These are phyloP conservation scores for Wickerhamiella sergipiensis DNA, from an alignment of 805 yeast genomes.

Conservation along the genomic window DNA sequence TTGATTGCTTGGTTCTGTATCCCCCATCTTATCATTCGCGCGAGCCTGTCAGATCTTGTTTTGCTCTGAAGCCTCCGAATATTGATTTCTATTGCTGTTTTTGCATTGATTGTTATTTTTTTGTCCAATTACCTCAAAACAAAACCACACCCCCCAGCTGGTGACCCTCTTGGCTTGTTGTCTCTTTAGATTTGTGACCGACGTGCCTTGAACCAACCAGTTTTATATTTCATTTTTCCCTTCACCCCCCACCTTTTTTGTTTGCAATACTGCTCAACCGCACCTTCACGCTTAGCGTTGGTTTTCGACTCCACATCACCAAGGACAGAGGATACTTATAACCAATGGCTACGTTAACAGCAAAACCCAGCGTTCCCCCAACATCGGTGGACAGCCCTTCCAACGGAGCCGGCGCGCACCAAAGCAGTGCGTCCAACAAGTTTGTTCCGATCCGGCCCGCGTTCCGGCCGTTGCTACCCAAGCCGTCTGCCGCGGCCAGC, in stretches of 20 bases:
- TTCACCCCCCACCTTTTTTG: not conserved
- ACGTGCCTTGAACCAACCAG: not conserved
- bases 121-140: not conserved
- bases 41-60: not conserved
- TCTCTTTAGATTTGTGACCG: not conserved
- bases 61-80: not conserved
- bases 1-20: not conserved
- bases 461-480: conserved; percentile 25
- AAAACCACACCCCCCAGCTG: not conserved
- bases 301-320: not conserved
- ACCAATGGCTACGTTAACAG: not conserved
- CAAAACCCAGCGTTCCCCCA: not conserved
- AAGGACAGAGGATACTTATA: not conserved
- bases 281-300: not conserved
- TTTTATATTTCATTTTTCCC: not conserved
- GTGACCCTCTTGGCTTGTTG: not conserved
- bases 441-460: conserved; percentile 25
- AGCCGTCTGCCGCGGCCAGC: conserved; percentile 12
- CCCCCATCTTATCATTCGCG: not conserved
- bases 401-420: not conserved
- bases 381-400: not conserved
- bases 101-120: not conserved
- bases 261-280: not conserved
- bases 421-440: conserved; percentile 7
- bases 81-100: not conserved